Base-by-base conservation (phyloP, 2,329 filamentous ascomycete species). In the Blastomyces emzantsi region DNA sequence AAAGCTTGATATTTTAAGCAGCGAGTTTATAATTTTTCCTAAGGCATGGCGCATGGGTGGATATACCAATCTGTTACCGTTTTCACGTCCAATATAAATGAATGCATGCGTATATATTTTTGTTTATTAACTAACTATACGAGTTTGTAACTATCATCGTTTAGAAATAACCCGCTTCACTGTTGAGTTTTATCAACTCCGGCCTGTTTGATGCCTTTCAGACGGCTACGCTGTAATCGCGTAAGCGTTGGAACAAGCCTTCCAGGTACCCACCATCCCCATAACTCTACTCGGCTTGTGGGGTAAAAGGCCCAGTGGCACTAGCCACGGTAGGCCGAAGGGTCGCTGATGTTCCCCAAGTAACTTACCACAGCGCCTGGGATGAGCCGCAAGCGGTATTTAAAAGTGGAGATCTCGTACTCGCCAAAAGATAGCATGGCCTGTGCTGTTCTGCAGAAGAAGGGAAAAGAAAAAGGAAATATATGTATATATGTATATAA, bases 181-280 rank as follows among this genome's bases (percentile, higher is more conserved):
- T 11, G 1, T 45, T 47, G 45, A 28, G 1, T 51, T 51, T 15
- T 51, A 51, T 15, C 7, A 17, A 56, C 33, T n/a, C 7, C 28
- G 17, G 11, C 19, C 6, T 33, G 17, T 11, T 39, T 36, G 13
- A 30, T 39, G 8, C 11, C 2, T 15, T 22, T 36, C 5, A 22
- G 8, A 7, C n/a, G 3, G 36, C 36, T n/a, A n/a, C n/a, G n/a
- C n/a, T n/a, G n/a, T n/a, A 25, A 57, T n/a, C 9, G 13, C 22
- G 43, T 28, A 58, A 36, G 55, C 36, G 55, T 41, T 22, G n/a
- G 55, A 57, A 41, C 36, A 58, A 58, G 55, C 55, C 55, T 58
- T 43, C 7, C 22, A 17, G 4, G 13, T 58, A 6, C 13, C 36
- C 36, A 28, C 36, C 36, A 43, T 39, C 55, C 22, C 55, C 55